Conservation (phyloP, 176 grass and related monocot species). For the Ampelocalamus luodianensis region DNA sequence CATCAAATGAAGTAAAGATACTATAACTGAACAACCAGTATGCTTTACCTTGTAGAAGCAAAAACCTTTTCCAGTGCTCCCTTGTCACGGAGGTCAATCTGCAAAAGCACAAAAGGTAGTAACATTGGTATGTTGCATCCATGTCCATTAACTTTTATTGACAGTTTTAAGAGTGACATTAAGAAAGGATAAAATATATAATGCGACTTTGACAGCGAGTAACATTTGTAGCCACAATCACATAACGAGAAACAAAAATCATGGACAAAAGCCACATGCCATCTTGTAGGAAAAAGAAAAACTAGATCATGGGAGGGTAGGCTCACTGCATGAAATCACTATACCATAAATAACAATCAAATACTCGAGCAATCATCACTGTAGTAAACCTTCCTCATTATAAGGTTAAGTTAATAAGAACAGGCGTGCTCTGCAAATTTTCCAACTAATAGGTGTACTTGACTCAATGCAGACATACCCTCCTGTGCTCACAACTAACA, state of each 20-base stretch:
- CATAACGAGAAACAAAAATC: background rate
- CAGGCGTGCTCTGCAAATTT: background rate
- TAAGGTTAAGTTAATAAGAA: background rate
- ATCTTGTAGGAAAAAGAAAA: background rate
- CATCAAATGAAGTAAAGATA: constrained; percentile 29
- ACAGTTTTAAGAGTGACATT: background rate
- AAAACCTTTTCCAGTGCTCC: constrained; percentile 70
- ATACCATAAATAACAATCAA: background rate
- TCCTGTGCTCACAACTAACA: background rate
- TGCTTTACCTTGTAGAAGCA: constrained; percentile 64
- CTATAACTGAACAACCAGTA: background rate
- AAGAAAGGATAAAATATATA: background rate
- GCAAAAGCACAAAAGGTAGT: constrained; percentile 42
- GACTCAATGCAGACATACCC: background rate
- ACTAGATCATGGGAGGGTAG: background rate
- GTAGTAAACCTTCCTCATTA: background rate
- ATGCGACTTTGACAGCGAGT: background rate
- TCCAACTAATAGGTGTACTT: background rate
- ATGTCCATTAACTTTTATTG: background rate
- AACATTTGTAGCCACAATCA: background rate
- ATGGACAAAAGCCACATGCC: background rate
- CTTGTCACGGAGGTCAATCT: constrained; percentile 86
- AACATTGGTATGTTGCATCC: background rate
- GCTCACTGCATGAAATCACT: background rate
- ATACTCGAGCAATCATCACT: background rate